phyloP scores from a whole-genome alignment of 768 basidiomycete species.

The Auriscalpium vulgare region DNA sequence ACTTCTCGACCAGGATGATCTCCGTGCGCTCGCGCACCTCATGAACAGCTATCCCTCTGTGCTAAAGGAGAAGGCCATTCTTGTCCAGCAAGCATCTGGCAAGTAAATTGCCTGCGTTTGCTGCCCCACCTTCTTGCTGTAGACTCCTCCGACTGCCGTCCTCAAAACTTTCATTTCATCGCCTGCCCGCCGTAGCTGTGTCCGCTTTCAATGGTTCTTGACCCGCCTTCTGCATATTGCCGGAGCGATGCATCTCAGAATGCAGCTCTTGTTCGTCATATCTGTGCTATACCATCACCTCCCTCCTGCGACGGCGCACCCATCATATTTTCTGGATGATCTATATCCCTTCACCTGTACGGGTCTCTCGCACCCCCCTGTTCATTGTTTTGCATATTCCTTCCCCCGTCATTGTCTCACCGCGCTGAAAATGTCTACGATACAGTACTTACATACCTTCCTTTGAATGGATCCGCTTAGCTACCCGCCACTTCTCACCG shows the following conservation, averaged over 20 bases:
- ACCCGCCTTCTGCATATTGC: not conserved
- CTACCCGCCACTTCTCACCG: no score
- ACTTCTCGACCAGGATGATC: conserved; percentile 78
- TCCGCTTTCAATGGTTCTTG: not conserved
- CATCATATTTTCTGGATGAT: not conserved
- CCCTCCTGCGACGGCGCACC: not conserved
- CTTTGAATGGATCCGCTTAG: not conserved
- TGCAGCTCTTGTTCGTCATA: not conserved
- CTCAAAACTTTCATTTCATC: not conserved
- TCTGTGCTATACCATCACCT: not conserved
- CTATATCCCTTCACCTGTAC: not conserved
- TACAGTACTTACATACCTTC: not conserved
- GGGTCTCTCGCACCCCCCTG: not conserved
- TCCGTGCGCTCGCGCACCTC: conserved; percentile 74
- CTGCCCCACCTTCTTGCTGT: not conserved
- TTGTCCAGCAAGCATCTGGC: conserved; percentile 1
- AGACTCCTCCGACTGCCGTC: not conserved
- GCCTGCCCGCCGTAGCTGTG: not conserved
- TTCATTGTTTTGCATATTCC: not conserved
- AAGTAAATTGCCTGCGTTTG: not conserved
- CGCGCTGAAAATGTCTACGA: not conserved
- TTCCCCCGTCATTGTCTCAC: not conserved
- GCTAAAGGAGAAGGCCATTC: conserved; percentile 48
- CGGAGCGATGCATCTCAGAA: not conserved
- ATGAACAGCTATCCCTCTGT: conserved; percentile 82